phyloP scores from a whole-genome alignment of 129 eudicot species.

The Pittosporum tobira region DNA sequence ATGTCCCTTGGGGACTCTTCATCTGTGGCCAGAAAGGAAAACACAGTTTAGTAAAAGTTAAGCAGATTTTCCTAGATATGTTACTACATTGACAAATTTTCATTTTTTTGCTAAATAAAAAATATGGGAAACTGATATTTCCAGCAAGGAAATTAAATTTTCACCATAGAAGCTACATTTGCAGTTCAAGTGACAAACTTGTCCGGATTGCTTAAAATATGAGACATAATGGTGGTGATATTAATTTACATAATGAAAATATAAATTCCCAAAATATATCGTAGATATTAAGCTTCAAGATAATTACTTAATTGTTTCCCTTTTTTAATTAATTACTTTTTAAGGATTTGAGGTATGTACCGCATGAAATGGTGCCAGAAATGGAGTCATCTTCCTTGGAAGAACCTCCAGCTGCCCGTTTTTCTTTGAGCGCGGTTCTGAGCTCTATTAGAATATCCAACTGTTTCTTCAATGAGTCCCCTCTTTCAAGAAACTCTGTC shows the following conservation, averaged over 20 bases:
- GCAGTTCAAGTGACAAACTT: too few species aligned
- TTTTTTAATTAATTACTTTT: too few species aligned
- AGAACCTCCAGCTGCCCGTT: slow-evolving; percentile 29
- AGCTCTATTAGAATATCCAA: slow-evolving; percentile 60
- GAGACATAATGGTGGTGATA: too few species aligned
- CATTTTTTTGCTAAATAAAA: too few species aligned
- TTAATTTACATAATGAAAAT: too few species aligned
- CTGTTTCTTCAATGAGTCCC: slow-evolving; percentile 65
- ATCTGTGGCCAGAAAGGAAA: slow-evolving; percentile 23
- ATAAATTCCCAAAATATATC: too few species aligned
- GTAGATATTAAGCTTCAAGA: neutral
- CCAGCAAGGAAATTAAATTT: too few species aligned
- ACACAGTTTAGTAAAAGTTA: neutral
- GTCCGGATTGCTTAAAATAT: too few species aligned
- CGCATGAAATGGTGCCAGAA: slow-evolving; percentile 76
- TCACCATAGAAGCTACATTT: too few species aligned
- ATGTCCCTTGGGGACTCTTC: slow-evolving; percentile 42
- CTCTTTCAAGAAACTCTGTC: slow-evolving; percentile 81
- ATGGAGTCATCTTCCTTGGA: slow-evolving; percentile 63
- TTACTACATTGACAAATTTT: slow-evolving; percentile 16
- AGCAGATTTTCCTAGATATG: slow-evolving; percentile 2
- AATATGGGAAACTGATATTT: too few species aligned
- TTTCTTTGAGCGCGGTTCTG: slow-evolving; percentile 44
- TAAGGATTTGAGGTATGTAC: slow-evolving; percentile 23
- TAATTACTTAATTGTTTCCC: too few species aligned